A percentile compares a stretch with the other conserved stretches of the same genome.
These are phyloP conservation scores for Lophiotrema nucula DNA, from an alignment of 495 filamentous ascomycete genomes.

Conservation along the genomic window DNA sequence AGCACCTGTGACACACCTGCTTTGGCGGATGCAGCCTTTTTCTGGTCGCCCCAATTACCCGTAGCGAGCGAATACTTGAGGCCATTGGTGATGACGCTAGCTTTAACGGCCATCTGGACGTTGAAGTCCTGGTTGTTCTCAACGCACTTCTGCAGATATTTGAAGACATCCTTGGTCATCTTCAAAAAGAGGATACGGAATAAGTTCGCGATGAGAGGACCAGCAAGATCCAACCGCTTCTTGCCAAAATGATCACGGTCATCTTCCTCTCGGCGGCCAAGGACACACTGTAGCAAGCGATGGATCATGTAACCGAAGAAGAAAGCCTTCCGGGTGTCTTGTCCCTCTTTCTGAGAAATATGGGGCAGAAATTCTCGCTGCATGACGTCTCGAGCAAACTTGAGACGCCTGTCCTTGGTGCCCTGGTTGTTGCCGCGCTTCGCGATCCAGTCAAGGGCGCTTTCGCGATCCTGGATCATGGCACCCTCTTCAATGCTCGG, in stretches of 20 bases:
- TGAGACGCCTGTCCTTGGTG: slow-evolving; percentile 81
- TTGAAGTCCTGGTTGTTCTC: slow-evolving; percentile 86
- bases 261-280: slow-evolving; percentile 88
- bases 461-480: slow-evolving; percentile 90
- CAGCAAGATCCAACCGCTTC: slow-evolving; percentile 94
- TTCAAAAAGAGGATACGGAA: slow-evolving; percentile 86
- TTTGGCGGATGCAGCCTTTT: slow-evolving; percentile 90
- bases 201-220: slow-evolving; percentile 86
- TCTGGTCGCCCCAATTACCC: slow-evolving; percentile 99
- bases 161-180: slow-evolving; percentile 82
- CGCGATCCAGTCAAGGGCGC: slow-evolving; percentile 94
- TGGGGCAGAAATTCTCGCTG: slow-evolving; percentile 96
- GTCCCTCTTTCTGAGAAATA: slow-evolving; percentile 94
- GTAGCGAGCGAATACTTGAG: slow-evolving; percentile 97
- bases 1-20: slow-evolving; percentile 98
- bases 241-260: slow-evolving; percentile 99
- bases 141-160: slow-evolving; percentile 86
- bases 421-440: slow-evolving; percentile 78
- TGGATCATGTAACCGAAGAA: slow-evolving; percentile 99
- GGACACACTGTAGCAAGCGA: slow-evolving; percentile 82
- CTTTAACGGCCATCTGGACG: slow-evolving; percentile 83
- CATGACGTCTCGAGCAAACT: slow-evolving; percentile 87
- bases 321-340: slow-evolving; percentile 94
- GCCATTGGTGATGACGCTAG: slow-evolving; percentile 84
- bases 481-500: slow-evolving; percentile 96